Evolutionary conservation across 1,139 yeast genomes (phyloP).

Genomic region (Petasospora fabianii): DNA sequence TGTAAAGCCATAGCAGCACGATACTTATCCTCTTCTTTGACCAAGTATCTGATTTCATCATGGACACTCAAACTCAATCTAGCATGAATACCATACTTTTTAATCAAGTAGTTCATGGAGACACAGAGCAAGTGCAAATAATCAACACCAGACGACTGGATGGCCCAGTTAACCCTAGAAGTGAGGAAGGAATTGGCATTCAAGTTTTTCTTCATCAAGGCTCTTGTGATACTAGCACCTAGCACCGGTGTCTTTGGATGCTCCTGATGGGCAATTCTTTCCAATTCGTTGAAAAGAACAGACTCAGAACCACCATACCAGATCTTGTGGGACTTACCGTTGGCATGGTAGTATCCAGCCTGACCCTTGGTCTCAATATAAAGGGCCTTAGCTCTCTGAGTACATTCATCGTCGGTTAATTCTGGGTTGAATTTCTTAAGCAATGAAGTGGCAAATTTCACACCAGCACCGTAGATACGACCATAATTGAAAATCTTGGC

Average conservation of each 20-base stretch:
- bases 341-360: slow-evolving; percentile 30
- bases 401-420: slow-evolving; percentile 66
- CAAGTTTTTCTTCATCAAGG: slow-evolving; percentile 65
- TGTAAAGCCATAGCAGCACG: slow-evolving; percentile 81
- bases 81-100: slow-evolving; percentile 66
- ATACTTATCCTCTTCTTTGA: slow-evolving; percentile 67
- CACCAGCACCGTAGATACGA: slow-evolving; percentile 96
- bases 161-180: slow-evolving; percentile 95
- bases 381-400: slow-evolving; percentile 58
- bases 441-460: slow-evolving; percentile 77
- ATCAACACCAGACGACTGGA: slow-evolving; percentile 97
- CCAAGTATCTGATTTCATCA: slow-evolving; percentile 87
- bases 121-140: slow-evolving; percentile 81
- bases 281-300: slow-evolving; percentile 82
- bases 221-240: slow-evolving; percentile 91
- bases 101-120: slow-evolving; percentile 80
- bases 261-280: slow-evolving; percentile 80
- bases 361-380: slow-evolving; percentile 85
- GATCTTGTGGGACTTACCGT: slow-evolving; percentile 32
- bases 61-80: slow-evolving; percentile 86
- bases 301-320: slow-evolving; percentile 97
- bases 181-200: slow-evolving; percentile 70
- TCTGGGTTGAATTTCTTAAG: slow-evolving; percentile 78
- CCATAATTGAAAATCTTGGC: slow-evolving; percentile 97
- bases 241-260: slow-evolving; percentile 86